Conservation (phyloP, 352 stramenopile species). For the Globisporangium ultimum region DNA sequence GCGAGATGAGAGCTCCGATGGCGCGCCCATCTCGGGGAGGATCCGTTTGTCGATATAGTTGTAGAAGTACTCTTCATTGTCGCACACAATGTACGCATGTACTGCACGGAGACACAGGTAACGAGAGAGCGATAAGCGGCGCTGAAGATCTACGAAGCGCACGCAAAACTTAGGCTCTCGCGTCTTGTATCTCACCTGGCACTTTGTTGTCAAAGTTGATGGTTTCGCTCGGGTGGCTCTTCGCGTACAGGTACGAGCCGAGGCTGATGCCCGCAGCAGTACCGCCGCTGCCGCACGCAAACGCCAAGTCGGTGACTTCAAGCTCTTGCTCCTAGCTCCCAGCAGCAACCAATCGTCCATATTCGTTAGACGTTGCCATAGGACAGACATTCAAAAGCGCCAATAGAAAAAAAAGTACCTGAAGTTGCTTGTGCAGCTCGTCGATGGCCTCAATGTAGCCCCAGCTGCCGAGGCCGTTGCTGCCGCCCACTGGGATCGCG, state of each 20-base stretch:
- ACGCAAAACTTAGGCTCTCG: too few relatives aligned
- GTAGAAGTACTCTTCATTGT: slow-evolving; percentile 84
- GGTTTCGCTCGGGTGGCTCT: slow-evolving; percentile 3
- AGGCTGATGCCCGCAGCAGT: slow-evolving; percentile 75
- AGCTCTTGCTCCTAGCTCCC: slow-evolving; percentile 37
- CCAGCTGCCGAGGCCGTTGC: slow-evolving; percentile 92
- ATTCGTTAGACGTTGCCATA: too few relatives aligned
- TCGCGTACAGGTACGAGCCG: slow-evolving; percentile 64
- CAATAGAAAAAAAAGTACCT: slow-evolving; percentile 15
- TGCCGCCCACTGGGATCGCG: slow-evolving; percentile 85
- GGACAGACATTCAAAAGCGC: neutral
- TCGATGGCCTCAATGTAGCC: slow-evolving; percentile 92
- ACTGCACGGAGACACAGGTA: slow-evolving; percentile 12
- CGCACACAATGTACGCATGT: slow-evolving; percentile 85
- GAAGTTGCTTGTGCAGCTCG: slow-evolving; percentile 80
- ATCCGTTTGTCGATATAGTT: slow-evolving; percentile 76
- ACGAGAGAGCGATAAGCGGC: neutral
- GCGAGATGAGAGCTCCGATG: slow-evolving; percentile 42
- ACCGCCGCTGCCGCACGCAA: slow-evolving; percentile 80
- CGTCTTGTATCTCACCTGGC: slow-evolving; percentile 21
- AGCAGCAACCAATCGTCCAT: neutral
- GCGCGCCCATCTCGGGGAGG: slow-evolving; percentile 62
- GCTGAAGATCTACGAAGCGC: neutral
- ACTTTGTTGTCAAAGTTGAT: slow-evolving; percentile 38
- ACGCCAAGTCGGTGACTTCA: slow-evolving; percentile 74